Base-by-base conservation (phyloP, 1,284 basidiomycete species). In the Cystobasidium sp. region DNA sequence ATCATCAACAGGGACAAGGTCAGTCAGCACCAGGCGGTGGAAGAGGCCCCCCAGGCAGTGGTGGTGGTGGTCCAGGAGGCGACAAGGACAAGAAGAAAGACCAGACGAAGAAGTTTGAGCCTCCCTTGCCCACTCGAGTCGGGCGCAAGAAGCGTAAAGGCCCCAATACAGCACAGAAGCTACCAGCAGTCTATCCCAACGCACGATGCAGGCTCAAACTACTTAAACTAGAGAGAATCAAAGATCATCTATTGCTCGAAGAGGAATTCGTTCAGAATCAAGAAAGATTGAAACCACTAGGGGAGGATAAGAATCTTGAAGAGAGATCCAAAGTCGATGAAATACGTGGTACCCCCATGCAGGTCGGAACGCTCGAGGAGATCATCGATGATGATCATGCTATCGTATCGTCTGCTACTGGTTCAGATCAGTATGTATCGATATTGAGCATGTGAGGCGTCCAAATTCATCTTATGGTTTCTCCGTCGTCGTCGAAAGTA, bases 311-410 rank as follows among this genome's bases (percentile, higher is more conserved):
- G 86, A 94, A 94, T 77, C 93, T 93, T 81, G 94, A 96, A 82
- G 96, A 99, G 82, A 87, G 94, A 78, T 91, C 91, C 41, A 91
- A 90, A 77, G 94, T 99, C 49, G 97, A 99, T 82, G 94, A 97
- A 82, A 84, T 99, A 65, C 88, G 97, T 63, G 97, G 97, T 22
- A 91, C 89, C 66, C 97, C 97, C 6, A 97, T 99, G 93, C 91
- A 90, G 14, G 94, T 99, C 68, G 97, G 97, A 47, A 93, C 94
- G 0, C 86, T 99, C 79, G 97, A 99, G 84, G 97, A 99, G 84
- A 98, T 99, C 80, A 97, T 99, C 81, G 97, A 99, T 86, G 97
- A 99, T 85, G 97, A 99, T 86, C 97, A 99, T 82, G 96, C 97
- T 22, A 98, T 99, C 82, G 91, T 99, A 80, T 95, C 93, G 82